These are phyloP conservation scores for Pseudoneurospora amorphoporcata DNA, from an alignment of 495 filamentous ascomycete genomes.

Conservation along the genomic window DNA sequence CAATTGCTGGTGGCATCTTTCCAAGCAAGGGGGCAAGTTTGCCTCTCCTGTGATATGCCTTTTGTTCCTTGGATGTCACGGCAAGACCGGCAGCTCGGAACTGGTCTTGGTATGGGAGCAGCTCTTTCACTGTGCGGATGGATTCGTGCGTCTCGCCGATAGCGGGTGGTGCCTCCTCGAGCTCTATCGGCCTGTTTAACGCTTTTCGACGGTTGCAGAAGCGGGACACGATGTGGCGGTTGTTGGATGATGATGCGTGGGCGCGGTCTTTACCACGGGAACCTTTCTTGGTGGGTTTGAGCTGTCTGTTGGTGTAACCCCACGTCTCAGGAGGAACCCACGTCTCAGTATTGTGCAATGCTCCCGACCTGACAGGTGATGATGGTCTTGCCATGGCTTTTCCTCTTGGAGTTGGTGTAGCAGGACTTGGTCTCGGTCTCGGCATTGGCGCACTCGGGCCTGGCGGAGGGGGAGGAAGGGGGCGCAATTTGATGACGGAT, in stretches of 20 bases:
- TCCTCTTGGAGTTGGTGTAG: background rate
- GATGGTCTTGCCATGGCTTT: background rate
- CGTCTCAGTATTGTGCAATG: too few species aligned
- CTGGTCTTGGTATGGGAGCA: constrained; percentile 34
- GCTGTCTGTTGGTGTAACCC: background rate
- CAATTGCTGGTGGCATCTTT: background rate
- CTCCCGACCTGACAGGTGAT: background rate
- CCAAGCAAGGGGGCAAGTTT: background rate
- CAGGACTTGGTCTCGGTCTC: background rate
- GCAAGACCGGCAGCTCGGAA: constrained; percentile 39
- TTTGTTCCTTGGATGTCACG: constrained; percentile 38
- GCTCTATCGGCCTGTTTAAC: constrained; percentile 25
- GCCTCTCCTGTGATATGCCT: background rate
- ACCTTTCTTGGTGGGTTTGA: background rate
- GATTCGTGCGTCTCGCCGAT: constrained; percentile 24
- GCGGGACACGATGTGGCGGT: constrained; percentile 14
- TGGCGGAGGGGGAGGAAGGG: background rate
- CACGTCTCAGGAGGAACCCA: background rate
- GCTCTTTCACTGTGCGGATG: constrained; percentile 32
- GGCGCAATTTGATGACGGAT: constrained; percentile 3
- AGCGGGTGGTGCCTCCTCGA: constrained; percentile 26
- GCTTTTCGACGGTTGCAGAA: constrained; percentile 26
- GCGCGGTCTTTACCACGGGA: background rate
- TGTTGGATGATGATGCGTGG: background rate
- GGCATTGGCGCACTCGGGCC: constrained; percentile 1